Conservation (phyloP, 1,284 basidiomycete genomes). For the Crepidotus sp. region DNA sequence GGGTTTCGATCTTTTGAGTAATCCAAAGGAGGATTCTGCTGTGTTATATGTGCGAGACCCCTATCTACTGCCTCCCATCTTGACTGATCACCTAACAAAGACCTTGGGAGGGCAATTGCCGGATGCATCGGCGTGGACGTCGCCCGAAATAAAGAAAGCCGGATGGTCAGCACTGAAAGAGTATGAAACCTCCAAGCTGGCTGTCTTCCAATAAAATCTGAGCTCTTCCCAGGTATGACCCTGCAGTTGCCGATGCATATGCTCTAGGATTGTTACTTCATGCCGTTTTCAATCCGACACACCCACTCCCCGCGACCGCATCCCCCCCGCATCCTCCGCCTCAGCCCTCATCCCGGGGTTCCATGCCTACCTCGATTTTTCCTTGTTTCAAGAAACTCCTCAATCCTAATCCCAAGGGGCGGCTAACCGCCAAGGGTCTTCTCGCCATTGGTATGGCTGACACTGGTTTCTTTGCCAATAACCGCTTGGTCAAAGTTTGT, state of each 20-base stretch:
- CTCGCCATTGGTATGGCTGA: conserved; percentile 74
- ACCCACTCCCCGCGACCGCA: conserved; percentile 60
- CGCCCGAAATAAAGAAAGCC: conserved; percentile 86
- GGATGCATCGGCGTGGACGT: conserved; percentile 47
- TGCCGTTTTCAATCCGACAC: conserved; percentile 75
- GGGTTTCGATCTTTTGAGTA: conserved; percentile 88
- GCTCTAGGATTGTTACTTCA: conserved; percentile 81
- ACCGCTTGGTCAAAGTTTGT: conserved; percentile 82
- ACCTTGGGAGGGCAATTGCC: conserved; percentile 64
- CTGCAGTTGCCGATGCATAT: conserved; percentile 75
- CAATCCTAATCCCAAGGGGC: conserved; percentile 77
- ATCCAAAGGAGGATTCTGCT: conserved; percentile 64
- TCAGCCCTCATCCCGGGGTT: conserved; percentile 62
- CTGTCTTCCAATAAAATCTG: neutral
- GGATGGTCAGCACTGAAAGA: conserved; percentile 83
- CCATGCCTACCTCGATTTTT: conserved; percentile 74
- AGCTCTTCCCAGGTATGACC: conserved; percentile 45
- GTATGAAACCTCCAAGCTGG: conserved; percentile 36
- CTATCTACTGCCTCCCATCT: neutral
- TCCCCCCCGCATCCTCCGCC: conserved; percentile 69
- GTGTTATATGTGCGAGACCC: conserved; percentile 64
- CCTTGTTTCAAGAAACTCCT: conserved; percentile 80
- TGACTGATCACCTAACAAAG: conserved; percentile 30
- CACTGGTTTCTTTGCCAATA: conserved; percentile 79
- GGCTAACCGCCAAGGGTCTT: conserved; percentile 72